Conservation (phyloP, 2,329 filamentous ascomycete genomes). For the Claviceps paspali region DNA sequence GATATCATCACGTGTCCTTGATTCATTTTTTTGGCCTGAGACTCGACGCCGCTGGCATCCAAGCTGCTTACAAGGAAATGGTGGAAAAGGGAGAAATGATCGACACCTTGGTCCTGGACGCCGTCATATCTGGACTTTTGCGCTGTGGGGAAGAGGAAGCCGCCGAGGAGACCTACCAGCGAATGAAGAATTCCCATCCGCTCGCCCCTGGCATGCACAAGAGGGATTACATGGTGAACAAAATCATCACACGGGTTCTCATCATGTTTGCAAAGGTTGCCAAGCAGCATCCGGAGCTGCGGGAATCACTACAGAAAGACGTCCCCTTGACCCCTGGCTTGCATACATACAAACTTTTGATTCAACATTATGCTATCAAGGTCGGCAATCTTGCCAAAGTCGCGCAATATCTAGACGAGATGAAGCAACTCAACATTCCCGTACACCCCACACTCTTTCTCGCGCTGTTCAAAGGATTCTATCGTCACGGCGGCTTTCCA, state of each 20-base stretch:
- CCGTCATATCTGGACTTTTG: conserved; percentile 66
- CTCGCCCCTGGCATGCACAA: conserved; percentile 24
- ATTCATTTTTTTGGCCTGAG: conserved; percentile 74
- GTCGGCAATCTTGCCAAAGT: conserved; percentile 60
- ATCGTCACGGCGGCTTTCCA: conserved; percentile 47
- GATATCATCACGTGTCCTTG: conserved; percentile 66
- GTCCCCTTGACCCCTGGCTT: conserved; percentile 58
- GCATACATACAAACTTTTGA: conserved; percentile 63
- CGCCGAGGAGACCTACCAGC: conserved; percentile 66
- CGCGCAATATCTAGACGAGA: conserved; percentile 60
- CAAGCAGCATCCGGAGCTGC: conserved; percentile 39
- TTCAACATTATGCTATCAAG: conserved; percentile 55
- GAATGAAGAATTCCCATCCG: conserved; percentile 57
- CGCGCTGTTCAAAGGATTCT: conserved; percentile 70
- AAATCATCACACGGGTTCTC: conserved; percentile 38
- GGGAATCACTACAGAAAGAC: conserved; percentile 38
- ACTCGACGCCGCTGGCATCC: conserved; percentile 56
- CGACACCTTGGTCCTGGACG: conserved; percentile 76
- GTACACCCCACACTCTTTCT: conserved; percentile 67
- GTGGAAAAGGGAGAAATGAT: conserved; percentile 78
- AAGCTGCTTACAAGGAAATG: conserved; percentile 66
- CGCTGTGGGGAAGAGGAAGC: conserved; percentile 59
- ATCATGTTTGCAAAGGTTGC: conserved; percentile 41
- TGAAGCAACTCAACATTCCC: conserved; percentile 53
- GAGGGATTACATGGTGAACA: conserved; percentile 30